Evolutionary conservation across 257 asterid species (phyloP).

Genomic region (Scutellaria barbata): DNA sequence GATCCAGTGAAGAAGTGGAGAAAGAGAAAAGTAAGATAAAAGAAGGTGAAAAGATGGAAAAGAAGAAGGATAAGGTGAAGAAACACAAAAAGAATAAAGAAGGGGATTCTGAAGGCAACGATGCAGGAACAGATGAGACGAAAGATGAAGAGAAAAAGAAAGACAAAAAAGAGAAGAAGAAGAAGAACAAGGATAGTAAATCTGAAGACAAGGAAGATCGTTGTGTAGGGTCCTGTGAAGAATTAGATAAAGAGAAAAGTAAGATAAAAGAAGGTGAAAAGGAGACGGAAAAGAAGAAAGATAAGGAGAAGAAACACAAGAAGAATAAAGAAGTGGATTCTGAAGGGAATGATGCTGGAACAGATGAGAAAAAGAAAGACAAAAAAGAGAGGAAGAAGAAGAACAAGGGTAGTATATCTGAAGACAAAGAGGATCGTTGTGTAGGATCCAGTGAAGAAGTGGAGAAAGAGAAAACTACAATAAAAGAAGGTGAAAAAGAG

Average conservation of each 20-base stretch:
- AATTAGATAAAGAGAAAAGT: conserved; percentile 13
- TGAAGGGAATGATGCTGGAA: neutral
- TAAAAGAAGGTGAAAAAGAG: conserved; percentile 17
- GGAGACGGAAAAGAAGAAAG: conserved; percentile 37
- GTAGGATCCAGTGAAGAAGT: conserved; percentile 30
- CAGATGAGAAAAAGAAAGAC: neutral
- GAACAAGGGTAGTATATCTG: conserved; percentile 26
- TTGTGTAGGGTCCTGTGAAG: conserved; percentile 30
- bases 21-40: conserved; percentile 27
- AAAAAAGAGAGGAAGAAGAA: conserved; percentile 31
- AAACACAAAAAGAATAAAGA: conserved; percentile 27
- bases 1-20: conserved; percentile 16
- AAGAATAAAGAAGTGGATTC: conserved; percentile 3
- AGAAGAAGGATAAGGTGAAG: conserved; percentile 39
- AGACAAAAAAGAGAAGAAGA: conserved; percentile 29
- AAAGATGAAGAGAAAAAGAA: conserved; percentile 9
- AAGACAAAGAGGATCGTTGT: conserved; percentile 23
- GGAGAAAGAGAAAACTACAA: conserved; percentile 19
- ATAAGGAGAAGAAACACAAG: conserved; percentile 37
- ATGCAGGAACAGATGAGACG: conserved; percentile 2
- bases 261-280: conserved; percentile 19
- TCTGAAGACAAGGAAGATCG: conserved; percentile 23
- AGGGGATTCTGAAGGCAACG: conserved; percentile 7
- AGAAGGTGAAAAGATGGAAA: conserved; percentile 25
- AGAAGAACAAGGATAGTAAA: conserved; percentile 30